Conservation (phyloP, 2,329 filamentous ascomycete genomes). For the Hypoxylon sp. region DNA sequence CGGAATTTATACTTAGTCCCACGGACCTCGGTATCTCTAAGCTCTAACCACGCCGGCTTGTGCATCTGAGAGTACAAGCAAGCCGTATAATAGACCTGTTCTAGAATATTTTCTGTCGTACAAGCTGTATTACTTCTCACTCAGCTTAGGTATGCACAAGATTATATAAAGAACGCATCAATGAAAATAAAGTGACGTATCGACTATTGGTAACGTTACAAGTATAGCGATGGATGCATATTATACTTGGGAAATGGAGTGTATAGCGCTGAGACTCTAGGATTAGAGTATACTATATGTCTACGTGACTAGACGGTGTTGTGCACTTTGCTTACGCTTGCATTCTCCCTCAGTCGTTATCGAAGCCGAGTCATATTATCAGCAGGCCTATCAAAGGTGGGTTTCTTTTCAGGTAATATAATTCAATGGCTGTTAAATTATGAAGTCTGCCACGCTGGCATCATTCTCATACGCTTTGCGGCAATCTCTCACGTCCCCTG, state of each 20-base stretch:
- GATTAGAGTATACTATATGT: too few species aligned
- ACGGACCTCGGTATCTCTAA: neutral
- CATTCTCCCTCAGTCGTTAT: neutral
- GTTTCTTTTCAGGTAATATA: neutral
- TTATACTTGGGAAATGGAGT: neutral
- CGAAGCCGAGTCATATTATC: neutral
- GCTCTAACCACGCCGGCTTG: neutral
- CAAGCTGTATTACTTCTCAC: neutral
- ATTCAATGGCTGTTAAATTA: neutral
- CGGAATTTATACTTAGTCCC: neutral
- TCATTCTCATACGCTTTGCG: constrained; percentile 1
- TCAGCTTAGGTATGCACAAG: neutral
- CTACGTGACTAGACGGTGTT: neutral
- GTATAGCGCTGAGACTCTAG: neutral
- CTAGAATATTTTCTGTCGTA: neutral
- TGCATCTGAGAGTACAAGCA: neutral
- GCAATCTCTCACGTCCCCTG: neutral
- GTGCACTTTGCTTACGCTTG: neutral
- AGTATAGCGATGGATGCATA: neutral
- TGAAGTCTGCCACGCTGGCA: neutral
- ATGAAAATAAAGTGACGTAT: neutral
- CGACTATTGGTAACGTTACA: neutral
- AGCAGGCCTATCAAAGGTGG: neutral
- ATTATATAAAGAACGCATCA: neutral
- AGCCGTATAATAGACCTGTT: neutral